Percentiles rank a stretch among this genome's conserved stretches.
phyloP scores from a whole-genome alignment of 2,329 filamentous ascomycete genomes.

The Trichoderma endophyticum region DNA sequence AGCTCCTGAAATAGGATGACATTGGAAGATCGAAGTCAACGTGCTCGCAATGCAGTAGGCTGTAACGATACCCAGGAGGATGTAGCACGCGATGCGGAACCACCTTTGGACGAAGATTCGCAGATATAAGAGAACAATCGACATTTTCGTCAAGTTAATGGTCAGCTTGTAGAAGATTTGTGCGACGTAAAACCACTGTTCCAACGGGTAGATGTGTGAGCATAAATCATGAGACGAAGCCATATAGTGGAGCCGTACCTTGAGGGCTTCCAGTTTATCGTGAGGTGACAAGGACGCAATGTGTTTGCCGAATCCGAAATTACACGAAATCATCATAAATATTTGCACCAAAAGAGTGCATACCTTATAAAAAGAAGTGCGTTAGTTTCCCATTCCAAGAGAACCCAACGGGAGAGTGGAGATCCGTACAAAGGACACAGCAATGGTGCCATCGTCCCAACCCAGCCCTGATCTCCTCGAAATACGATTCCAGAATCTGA shows the following conservation, averaged over 20 bases:
- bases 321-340: conserved; percentile 40
- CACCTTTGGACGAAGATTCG: conserved; percentile 49
- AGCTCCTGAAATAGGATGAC: conserved; percentile 44
- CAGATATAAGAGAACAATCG: conserved; percentile 52
- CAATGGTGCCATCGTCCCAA: conserved; percentile 43
- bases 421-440: conserved; percentile 39
- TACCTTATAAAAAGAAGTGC: conserved; percentile 24
- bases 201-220: not conserved
- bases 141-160: conserved; percentile 52
- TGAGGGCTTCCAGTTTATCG: conserved; percentile 38
- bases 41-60: conserved; percentile 46
- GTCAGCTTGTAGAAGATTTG: conserved; percentile 54
- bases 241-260: conserved; percentile 25
- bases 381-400: not conserved
- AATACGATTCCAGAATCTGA: conserved; percentile 41
- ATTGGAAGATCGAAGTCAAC: conserved; percentile 48
- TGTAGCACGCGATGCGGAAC: conserved; percentile 44
- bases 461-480: conserved; percentile 36
- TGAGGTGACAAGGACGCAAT: conserved; percentile 32
- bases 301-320: conserved; percentile 44
- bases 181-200: conserved; percentile 48
- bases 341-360: conserved; percentile 37
- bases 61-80: conserved; percentile 41
- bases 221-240: not conserved
- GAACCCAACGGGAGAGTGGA: not conserved